phyloP scores from a whole-genome alignment of 2,329 filamentous ascomycete genomes.

The Alternaria infectoria region DNA sequence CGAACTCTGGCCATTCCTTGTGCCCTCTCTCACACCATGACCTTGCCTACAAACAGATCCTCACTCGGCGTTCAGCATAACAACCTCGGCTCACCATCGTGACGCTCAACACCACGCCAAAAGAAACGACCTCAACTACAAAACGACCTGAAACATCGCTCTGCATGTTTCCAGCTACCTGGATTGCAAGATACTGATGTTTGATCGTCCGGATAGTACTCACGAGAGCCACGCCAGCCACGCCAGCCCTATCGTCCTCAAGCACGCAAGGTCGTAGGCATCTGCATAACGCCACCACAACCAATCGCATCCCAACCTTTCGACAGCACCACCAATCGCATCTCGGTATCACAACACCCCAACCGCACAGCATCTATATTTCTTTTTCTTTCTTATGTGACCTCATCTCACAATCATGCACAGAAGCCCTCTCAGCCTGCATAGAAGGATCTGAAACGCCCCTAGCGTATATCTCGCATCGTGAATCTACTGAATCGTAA shows the following conservation, averaged over 20 bases:
- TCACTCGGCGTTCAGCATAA: background rate
- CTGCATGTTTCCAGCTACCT: background rate
- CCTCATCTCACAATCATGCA: background rate
- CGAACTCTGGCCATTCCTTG: background rate
- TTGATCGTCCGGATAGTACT: background rate
- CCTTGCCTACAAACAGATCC: background rate
- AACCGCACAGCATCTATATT: background rate
- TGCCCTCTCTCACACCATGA: background rate
- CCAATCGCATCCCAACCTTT: background rate
- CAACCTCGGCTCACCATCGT: background rate
- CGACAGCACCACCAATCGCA: background rate
- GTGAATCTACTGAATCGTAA: background rate
- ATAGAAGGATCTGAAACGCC: background rate
- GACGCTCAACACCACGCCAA: background rate
- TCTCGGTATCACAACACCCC: background rate
- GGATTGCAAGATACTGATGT: background rate
- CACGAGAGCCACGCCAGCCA: background rate
- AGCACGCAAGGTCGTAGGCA: background rate
- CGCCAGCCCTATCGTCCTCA: background rate
- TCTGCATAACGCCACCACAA: background rate
- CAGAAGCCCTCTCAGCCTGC: background rate
- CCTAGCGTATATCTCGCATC: background rate
- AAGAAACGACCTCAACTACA: background rate
- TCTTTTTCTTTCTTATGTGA: background rate
- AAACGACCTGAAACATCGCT: background rate